Conservation (phyloP, 164 flowering plant species). For the Chloranthus sessilifolius region DNA sequence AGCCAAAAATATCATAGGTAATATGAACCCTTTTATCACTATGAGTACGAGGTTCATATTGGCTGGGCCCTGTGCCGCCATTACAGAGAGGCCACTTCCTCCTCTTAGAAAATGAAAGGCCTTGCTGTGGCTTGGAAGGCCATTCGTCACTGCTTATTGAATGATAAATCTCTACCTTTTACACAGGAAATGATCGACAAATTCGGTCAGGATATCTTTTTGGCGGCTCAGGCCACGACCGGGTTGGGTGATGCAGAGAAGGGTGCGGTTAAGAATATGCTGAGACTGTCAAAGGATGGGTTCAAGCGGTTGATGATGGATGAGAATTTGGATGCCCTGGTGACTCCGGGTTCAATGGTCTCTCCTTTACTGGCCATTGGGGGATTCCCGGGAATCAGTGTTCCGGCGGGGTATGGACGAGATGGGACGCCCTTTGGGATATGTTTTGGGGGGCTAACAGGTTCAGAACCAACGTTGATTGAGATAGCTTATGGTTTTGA, state of each 20-base stretch:
- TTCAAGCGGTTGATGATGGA: constrained; percentile 36
- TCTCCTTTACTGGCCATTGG: constrained; percentile 34
- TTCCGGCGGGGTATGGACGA: constrained; percentile 45
- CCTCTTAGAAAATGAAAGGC: no score
- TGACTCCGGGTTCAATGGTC: constrained; percentile 14
- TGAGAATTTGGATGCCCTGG: constrained; percentile 43
- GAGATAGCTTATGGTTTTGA: constrained; percentile 53
- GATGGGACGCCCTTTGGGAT: constrained; percentile 46
- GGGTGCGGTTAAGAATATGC: constrained; percentile 19
- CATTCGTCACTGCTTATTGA: no score
- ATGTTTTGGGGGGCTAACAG: constrained; percentile 41
- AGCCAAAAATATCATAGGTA: no score
- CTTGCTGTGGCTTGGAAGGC: no score
- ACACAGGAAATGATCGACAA: constrained; percentile 31
- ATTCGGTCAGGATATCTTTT: constrained; percentile 20
- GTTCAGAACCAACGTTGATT: constrained; percentile 40
- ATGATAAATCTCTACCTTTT: no score
- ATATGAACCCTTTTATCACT: no score
- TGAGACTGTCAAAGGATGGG: constrained; percentile 21
- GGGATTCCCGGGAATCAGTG: constrained; percentile 45
- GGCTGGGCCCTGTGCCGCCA: no score
- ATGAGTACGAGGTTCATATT: no score
- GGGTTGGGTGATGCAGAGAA: constrained; percentile 24
- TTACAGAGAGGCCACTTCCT: no score
- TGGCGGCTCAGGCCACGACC: constrained; percentile 24